phyloP scores from a whole-genome alignment of 2,329 filamentous ascomycete genomes.

The Phoma sp. region DNA sequence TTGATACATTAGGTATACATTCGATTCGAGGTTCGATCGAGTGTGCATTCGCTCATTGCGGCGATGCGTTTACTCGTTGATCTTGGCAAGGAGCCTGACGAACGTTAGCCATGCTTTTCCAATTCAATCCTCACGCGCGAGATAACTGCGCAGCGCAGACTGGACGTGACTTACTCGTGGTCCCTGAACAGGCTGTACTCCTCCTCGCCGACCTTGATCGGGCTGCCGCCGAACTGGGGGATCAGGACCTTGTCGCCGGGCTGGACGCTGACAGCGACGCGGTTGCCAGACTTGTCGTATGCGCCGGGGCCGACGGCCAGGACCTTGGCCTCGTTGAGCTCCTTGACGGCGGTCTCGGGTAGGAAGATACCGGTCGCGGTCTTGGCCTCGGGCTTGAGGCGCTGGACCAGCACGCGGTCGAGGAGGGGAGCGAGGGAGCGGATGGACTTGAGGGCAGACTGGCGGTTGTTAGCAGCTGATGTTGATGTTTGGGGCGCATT shows the following conservation, averaged over 20 bases:
- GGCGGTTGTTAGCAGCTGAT: background rate
- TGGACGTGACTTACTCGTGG: slow-evolving; percentile 95
- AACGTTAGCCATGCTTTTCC: background rate
- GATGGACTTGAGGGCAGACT: slow-evolving; percentile 84
- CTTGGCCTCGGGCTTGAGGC: slow-evolving; percentile 95
- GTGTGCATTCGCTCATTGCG: background rate
- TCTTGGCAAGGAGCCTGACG: slow-evolving; percentile 91
- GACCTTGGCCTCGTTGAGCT: slow-evolving; percentile 97
- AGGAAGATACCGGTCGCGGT: slow-evolving; percentile 97
- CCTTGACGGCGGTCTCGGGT: slow-evolving; percentile 95
- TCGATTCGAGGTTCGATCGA: background rate
- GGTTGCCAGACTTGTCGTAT: slow-evolving; percentile 87
- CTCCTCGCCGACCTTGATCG: slow-evolving; percentile 96
- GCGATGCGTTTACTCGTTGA: slow-evolving; percentile 77
- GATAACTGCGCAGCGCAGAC: too few relatives aligned
- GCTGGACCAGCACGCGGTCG: slow-evolving; percentile 97
- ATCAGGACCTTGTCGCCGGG: slow-evolving; percentile 94
- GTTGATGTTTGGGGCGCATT: slow-evolving; percentile 1
- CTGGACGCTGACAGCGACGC: slow-evolving; percentile 81
- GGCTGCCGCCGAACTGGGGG: slow-evolving; percentile 93
- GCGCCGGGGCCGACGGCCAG: slow-evolving; percentile 91
- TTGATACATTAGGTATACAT: slow-evolving; percentile 43
- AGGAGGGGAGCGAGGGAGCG: slow-evolving; percentile 93
- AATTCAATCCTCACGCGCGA: background rate
- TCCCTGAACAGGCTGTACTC: slow-evolving; percentile 97